Evolutionary conservation across 2,329 filamentous ascomycete genomes (phyloP).

Genomic region (Albifimbria verrucaria): DNA sequence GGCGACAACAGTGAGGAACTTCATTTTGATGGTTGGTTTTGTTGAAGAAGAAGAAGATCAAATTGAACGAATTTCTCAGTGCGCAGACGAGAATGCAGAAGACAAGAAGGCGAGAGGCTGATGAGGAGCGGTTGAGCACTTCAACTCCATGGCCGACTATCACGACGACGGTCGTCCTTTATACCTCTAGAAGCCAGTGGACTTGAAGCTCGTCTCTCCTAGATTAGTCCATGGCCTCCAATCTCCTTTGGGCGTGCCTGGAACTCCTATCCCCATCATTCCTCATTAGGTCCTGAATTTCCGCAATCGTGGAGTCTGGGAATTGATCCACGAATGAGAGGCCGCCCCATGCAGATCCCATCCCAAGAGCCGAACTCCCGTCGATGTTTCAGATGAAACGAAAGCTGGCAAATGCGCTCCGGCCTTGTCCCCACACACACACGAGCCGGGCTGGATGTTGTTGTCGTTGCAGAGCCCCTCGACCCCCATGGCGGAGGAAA

Average conservation of each 20-base stretch:
- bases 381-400: neutral
- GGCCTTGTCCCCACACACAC: neutral
- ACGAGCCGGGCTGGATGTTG: neutral
- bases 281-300: neutral
- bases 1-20: constrained; percentile 13
- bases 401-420: neutral
- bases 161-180: no score
- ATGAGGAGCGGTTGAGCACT: neutral
- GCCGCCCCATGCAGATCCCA: neutral
- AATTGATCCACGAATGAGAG: neutral
- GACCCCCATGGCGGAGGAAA: neutral
- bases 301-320: neutral
- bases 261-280: neutral
- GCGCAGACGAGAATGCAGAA: neutral
- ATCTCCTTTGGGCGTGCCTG: neutral
- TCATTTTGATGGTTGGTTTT: constrained; percentile 7
- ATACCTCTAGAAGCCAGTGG: no score
- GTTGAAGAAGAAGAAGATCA: neutral
- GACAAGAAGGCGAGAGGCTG: neutral
- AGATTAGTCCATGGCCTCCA: neutral
- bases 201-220: neutral
- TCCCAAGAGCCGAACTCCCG: neutral
- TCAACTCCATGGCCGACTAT: no score
- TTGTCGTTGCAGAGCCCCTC: neutral
- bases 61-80: neutral